These are phyloP conservation scores for Papiliotrema nemorosa DNA, from an alignment of 1,284 basidiomycete genomes.

Conservation along the genomic window DNA sequence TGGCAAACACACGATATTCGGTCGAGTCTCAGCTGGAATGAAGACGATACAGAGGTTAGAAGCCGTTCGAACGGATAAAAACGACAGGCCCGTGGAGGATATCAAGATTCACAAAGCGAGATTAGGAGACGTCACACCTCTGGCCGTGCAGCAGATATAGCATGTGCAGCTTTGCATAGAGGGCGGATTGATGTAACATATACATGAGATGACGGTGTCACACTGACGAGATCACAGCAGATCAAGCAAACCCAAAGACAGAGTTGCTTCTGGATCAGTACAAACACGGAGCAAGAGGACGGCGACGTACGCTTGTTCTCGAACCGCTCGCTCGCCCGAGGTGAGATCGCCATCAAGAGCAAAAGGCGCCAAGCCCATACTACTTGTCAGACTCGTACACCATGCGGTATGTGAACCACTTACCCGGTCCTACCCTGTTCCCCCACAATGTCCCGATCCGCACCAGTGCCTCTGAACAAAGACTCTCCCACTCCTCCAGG, in stretches of 20 bases:
- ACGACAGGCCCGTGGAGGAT: conserved; percentile 49
- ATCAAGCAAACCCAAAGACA: neutral
- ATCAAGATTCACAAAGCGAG: conserved; percentile 51
- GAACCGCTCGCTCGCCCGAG: conserved; percentile 19
- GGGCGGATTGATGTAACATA: neutral
- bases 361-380: conserved; percentile 42
- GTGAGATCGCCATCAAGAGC: conserved; percentile 14
- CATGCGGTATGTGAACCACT: conserved; percentile 2
- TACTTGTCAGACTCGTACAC: conserved; percentile 2
- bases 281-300: neutral
- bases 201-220: too few relatives aligned
- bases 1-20: conserved; percentile 94
- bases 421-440: conserved; percentile 54
- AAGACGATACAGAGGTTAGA: conserved; percentile 65
- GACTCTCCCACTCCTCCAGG: conserved; percentile 70
- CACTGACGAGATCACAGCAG: too few relatives aligned
- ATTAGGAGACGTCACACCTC: conserved; percentile 33
- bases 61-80: conserved; percentile 47
- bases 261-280: neutral
- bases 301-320: conserved; percentile 20
- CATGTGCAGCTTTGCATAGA: conserved; percentile 4
- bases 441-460: conserved; percentile 51
- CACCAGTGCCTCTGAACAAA: conserved; percentile 55
- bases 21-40: conserved; percentile 79
- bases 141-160: conserved; percentile 19